Evolutionary conservation across 2,329 filamentous ascomycete genomes (phyloP).

Genomic region (Aspergillus transmontanensis): DNA sequence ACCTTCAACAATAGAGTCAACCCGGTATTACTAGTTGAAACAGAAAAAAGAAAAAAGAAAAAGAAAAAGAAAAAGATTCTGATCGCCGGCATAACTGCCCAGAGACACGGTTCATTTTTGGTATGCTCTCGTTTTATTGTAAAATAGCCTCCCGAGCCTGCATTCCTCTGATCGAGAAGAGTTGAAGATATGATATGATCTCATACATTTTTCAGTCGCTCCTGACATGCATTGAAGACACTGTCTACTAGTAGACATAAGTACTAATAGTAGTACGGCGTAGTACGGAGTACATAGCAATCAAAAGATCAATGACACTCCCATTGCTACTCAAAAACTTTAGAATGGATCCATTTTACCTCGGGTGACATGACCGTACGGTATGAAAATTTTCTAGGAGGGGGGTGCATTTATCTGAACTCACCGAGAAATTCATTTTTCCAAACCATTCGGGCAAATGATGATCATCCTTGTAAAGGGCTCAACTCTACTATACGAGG

Average conservation of each 20-base stretch:
- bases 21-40: not conserved
- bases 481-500: conserved; percentile 2
- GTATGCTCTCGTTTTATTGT: not conserved
- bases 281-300: not conserved
- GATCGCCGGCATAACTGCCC: not conserved
- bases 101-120: not conserved
- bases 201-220: not conserved
- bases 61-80: not conserved
- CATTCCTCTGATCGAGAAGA: not conserved
- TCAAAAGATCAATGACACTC: not conserved
- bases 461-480: not conserved
- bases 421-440: conserved; percentile 1
- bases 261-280: not conserved
- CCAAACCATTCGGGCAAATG: not conserved
- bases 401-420: conserved; percentile 5
- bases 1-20: not conserved
- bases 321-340: not conserved
- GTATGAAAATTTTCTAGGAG: conserved; percentile 8
- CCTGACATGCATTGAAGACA: not conserved
- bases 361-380: conserved; percentile 9
- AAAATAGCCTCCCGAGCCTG: not conserved
- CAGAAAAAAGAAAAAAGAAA: not conserved
- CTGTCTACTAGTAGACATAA: not conserved
- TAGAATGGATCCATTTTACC: not conserved
- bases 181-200: not conserved